Evolutionary conservation across 2,329 filamentous ascomycete species (phyloP).

Genomic region (Apiospora pterosperma): DNA sequence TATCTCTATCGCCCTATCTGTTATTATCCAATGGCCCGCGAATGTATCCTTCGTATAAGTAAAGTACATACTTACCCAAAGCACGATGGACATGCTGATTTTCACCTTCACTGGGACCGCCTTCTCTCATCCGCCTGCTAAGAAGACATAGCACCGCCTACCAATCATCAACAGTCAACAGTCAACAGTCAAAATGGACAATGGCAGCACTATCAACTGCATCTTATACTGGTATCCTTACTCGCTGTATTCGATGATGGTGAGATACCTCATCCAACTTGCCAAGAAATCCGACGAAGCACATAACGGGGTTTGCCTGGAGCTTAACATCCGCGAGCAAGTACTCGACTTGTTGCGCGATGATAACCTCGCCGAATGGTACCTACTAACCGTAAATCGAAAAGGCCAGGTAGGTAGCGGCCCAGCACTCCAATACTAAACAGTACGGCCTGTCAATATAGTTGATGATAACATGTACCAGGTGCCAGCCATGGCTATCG

Average conservation of each 20-base stretch:
- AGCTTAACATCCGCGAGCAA: neutral
- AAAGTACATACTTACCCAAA: neutral
- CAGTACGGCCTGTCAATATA: neutral
- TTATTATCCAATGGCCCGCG: neutral
- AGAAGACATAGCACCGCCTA: neutral
- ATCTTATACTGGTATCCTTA: constrained; percentile 6
- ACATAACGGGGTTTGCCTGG: neutral
- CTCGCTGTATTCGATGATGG: constrained; percentile 10
- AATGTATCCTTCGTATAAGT: neutral
- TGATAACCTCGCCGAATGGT: constrained; percentile 6
- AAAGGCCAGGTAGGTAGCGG: constrained; percentile 6
- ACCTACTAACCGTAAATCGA: constrained; percentile 3
- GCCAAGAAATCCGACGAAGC: neutral
- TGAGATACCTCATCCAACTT: neutral
- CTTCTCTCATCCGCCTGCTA: no score
- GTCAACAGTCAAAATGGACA: neutral
- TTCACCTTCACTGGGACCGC: neutral
- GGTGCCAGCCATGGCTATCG: constrained; percentile 3
- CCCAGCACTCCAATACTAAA: no score
- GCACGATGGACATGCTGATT: neutral
- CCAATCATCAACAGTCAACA: neutral
- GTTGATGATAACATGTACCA: neutral
- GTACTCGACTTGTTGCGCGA: constrained; percentile 2
- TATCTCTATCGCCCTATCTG: no score
- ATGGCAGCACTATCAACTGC: neutral